These are phyloP conservation scores for Amaranthus hypochondriacus DNA, from an alignment of 148 eudicot species.

Conservation along the genomic window DNA sequence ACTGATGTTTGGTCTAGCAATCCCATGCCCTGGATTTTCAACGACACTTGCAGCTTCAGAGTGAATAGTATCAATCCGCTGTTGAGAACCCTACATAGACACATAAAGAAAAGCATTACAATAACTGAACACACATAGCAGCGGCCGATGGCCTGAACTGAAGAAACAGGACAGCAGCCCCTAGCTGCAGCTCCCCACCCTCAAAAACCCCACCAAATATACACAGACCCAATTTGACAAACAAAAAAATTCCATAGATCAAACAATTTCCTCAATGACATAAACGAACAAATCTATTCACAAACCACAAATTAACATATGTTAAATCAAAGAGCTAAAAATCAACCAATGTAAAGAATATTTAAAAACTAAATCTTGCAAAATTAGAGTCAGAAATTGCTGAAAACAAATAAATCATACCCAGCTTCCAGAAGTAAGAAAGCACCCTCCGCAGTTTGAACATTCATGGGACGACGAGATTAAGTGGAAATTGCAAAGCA, in stretches of 20 bases:
- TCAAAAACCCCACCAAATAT: no score
- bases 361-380: not conserved
- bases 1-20: constrained; percentile 32
- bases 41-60: constrained; percentile 21
- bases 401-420: constrained; percentile 27
- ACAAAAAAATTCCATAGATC: not conserved
- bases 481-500: constrained; percentile 41
- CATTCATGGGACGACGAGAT: constrained; percentile 67
- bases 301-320: not conserved
- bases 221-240: no score
- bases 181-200: no score
- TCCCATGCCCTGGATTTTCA: constrained; percentile 31
- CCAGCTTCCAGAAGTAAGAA: constrained; percentile 89
- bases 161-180: no score
- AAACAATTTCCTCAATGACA: not conserved
- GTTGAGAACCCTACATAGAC: constrained; percentile 35
- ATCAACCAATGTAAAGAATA: not conserved
- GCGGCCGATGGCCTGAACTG: no score
- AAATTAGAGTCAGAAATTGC: not conserved
- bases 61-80: constrained; percentile 29
- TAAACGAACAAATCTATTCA: not conserved
- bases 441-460: constrained; percentile 87
- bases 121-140: not conserved
- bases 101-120: not conserved
- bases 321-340: not conserved